Base-by-base conservation (phyloP, 495 filamentous ascomycete species). In the Bacidia rubella region DNA sequence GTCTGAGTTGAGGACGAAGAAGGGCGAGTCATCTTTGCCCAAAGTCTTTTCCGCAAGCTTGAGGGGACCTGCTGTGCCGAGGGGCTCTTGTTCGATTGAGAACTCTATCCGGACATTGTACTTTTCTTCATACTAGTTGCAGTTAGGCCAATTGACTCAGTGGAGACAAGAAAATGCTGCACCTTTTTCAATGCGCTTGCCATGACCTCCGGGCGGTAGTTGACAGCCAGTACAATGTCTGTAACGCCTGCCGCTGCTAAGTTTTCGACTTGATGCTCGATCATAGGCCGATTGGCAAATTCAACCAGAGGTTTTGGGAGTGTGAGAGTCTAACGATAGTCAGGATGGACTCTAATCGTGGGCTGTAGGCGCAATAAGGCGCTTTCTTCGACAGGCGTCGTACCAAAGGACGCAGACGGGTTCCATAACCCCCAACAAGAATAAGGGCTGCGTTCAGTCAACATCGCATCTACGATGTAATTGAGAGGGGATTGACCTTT, bases 1-100 rank as follows among this genome's bases (percentile, higher is more conserved):
- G 65, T 97, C 92, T 27, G 89, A 94, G 75, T 97, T 97, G 54
- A 99, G 79, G n/a, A 99, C 92, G 69, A 99, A 97, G 74, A 97
- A 97, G 41, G 92, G 92, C 11, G 79, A 70, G 66, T 95, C 82
- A 63, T 96, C 90, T 68, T 97, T 97, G 54, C 77, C 86, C 47
- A 98, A 78, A 60, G 90, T 89, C 63, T 86, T 79, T 73, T 97
- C 92, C 47, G 92, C 92, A 46, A 98, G 80, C 74, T 97, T 98
- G 54, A 98, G 76, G 25, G 92, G 92, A 52, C 92, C 92, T 56
- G 92, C 92, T 42, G 92, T 98, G 61, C 93, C 92, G 32, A 98
- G 79, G 46, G 92, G 92, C 67, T 98, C 92, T 52, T 79, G 79
- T 72, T 98, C 92, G 70, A 98, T 83, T 47, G 89, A 95, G 74